Conservation (phyloP, 1,284 basidiomycete species). For the Boletus mariae region DNA sequence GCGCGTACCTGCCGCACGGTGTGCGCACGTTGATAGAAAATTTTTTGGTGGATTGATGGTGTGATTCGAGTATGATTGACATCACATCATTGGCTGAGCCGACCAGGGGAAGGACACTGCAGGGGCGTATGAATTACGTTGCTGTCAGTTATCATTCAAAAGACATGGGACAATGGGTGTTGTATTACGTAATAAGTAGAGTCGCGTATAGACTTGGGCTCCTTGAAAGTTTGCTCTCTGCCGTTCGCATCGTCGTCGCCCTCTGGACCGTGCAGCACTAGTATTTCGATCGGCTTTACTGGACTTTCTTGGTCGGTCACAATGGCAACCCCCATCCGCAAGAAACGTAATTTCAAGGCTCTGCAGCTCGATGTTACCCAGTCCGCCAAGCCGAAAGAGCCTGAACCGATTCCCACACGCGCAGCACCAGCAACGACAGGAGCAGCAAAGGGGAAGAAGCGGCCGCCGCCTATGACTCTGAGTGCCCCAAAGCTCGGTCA, state of each 20-base stretch:
- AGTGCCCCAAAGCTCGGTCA: conserved; percentile 45
- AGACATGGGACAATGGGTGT: neutral
- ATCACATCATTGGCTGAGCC: neutral
- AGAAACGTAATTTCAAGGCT: conserved; percentile 79
- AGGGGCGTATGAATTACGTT: neutral
- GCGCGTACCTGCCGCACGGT: neutral
- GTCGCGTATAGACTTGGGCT: neutral
- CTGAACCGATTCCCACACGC: conserved; percentile 37
- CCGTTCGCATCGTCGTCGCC: conserved; percentile 9
- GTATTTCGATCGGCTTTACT: conserved; percentile 1
- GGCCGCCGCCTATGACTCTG: conserved; percentile 61
- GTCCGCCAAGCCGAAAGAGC: conserved; percentile 41
- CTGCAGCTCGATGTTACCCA: conserved; percentile 59
- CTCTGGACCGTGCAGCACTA: conserved; percentile 2
- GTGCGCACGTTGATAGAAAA: neutral
- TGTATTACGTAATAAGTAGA: conserved; percentile 21
- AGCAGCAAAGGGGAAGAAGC: conserved; percentile 45
- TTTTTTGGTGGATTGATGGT: neutral
- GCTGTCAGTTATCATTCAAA: neutral
- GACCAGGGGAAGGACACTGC: neutral
- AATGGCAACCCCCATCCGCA: conserved; percentile 55
- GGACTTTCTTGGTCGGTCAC: conserved; percentile 1
- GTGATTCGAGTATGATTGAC: neutral
- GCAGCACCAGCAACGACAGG: conserved; percentile 34
- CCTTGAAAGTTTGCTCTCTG: conserved; percentile 16